These are phyloP conservation scores for Nemania bipapillata DNA, from an alignment of 2,329 filamentous ascomycete species.

Conservation along the genomic window DNA sequence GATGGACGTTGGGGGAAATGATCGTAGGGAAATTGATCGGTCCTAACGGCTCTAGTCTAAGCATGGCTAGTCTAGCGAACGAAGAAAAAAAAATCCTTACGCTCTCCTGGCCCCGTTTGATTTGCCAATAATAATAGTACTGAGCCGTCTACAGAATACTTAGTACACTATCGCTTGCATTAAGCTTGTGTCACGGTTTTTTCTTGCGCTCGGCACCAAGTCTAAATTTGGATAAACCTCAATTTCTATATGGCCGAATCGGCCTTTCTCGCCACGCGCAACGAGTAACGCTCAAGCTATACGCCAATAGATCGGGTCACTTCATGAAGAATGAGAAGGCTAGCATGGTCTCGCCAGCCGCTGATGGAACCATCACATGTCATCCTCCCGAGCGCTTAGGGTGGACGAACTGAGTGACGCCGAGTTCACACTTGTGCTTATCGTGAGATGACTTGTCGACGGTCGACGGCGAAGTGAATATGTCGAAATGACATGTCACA, in stretches of 20 bases:
- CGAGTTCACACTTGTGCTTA: neutral
- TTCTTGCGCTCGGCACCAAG: neutral
- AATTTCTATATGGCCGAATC: conserved; percentile 15
- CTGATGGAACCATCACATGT: conserved; percentile 9
- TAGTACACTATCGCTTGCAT: neutral
- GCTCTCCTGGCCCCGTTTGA: neutral
- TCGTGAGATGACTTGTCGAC: neutral
- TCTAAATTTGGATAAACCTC: conserved; percentile 30
- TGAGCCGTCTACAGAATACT: neutral
- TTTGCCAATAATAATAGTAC: conserved; percentile 2
- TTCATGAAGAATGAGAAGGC: neutral
- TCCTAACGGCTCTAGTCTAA: neutral
- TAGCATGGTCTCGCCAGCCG: neutral
- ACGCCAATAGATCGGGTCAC: conserved; percentile 16
- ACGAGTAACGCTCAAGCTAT: conserved; percentile 3
- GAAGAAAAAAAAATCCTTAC: neutral
- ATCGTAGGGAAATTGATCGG: neutral
- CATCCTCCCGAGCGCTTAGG: conserved; percentile 6
- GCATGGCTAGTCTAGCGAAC: neutral
- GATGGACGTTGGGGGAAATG: neutral
- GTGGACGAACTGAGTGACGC: neutral
- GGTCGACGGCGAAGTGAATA: neutral
- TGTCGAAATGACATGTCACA: conserved; percentile 8
- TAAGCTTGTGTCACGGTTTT: neutral
- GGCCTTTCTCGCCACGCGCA: conserved; percentile 16